Evolutionary conservation across 2,329 filamentous ascomycete species (phyloP), one percentile per base, ranked within the genome.

Genomic region (Aureobasidium subglaciale): DNA sequence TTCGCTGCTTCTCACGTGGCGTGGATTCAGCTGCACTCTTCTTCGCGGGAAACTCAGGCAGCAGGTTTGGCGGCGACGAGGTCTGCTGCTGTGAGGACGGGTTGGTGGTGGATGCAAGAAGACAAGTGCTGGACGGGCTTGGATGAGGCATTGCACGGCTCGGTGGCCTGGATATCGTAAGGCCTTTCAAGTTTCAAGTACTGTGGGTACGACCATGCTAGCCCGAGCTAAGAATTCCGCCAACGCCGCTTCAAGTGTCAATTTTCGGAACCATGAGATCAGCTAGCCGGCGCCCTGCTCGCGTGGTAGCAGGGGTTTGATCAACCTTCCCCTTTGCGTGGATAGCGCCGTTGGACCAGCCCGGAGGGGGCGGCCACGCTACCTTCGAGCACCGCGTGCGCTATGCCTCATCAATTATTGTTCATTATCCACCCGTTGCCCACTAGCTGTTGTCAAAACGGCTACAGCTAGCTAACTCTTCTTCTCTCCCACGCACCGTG

Each of bases 131-230:
- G 50, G 50, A 37, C 8, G 42, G 37, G 37, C 27, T 50, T 49
- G 55, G 55, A 56, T 50, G 55, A 56, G 55, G 55, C 55, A 56
- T 56, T 48, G 55, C 46, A 35, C 37, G 42, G 55, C 55, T 48
- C 27, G 35, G 38, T 42, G 37, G 55, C 55, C 42, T 41, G 53
- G 48, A 35, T 52, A 35, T 45, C 37, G 48, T 52, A 52, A 52
- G 48, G 48, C 41, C 53, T 46, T 56, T 46, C 53, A 48, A 48
- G 53, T 56, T 56, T 56, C 53, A 56, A 56, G 53, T 56, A 56
- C 40, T 46, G 53, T 56, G 53, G 53, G 53, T 56, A 56, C 53
- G 49, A 52, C 35, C 48, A 52, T 50, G 52, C 52, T 43, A 45
- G 52, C 35, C 52, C 38, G 53, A 56, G 53, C 53, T 45, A 56